Evolutionary conservation across 345 rosid genomes (phyloP), one percentile per base, ranked within the genome.

Genomic region (Eucalyptus cloeziana): DNA sequence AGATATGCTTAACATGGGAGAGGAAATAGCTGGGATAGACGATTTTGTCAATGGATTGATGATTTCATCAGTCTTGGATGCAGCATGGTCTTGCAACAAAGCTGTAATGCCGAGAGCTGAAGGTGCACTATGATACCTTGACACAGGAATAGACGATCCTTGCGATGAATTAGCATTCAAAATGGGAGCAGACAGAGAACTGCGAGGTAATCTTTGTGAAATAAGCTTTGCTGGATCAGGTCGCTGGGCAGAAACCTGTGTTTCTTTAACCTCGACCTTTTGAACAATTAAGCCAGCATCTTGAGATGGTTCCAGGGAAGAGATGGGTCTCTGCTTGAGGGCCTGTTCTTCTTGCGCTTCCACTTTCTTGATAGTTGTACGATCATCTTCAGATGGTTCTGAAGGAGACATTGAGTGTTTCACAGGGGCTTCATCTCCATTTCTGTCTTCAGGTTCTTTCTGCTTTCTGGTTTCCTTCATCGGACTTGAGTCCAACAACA

Each of bases 161-260:
- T 89, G 94, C 58, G 90, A 88, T 88, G 93, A 90, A 91, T 87
- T 91, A 85, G 88, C 76, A 50, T 90, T 88, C 14, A 93, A 88
- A 92, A 91, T 89, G 54, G 96, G 94, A 88, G 94, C 85, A 86
- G 96, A 87, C 22, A 86, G 56, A 80, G 94, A 90, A 92, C 91
- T 89, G 60, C 90, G 94, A 86, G 94, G 89, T 44, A 87, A 60
- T 88, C 94, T 92, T 85, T 90, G 96, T 50, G 97, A 94, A 88
- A 95, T 89, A 76, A 94, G 94, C 94, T 93, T 95, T 40, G 83
- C 47, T 76, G 83, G 83, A 25, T 91, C 89, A 81, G 94, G 91
- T 56, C 88, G 91, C 91, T 94, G 97, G 56, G 93, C 90, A 88
- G 94, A 79, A 92, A 94, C 92, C 69, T 86, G 94, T 87, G 92